phyloP scores from a whole-genome alignment of 2,329 filamentous ascomycete genomes.

The Aureobasidium sp. region DNA sequence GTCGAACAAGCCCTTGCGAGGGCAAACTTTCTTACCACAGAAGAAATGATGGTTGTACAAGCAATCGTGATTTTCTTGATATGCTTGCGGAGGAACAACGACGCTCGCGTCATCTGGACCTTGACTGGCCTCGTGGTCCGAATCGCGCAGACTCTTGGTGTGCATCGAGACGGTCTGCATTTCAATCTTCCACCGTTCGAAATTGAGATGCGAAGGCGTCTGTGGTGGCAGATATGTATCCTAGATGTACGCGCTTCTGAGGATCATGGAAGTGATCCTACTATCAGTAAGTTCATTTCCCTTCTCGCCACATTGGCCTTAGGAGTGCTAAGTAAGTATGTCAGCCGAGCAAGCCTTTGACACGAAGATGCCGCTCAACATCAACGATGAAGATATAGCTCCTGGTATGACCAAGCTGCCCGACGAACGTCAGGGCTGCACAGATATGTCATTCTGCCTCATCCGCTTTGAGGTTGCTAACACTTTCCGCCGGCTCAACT shows the following conservation, averaged over 20 bases:
- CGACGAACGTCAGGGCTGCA: constrained; percentile 45
- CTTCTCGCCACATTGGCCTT: too few species aligned
- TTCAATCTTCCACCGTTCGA: constrained; percentile 53
- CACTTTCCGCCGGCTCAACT: constrained; percentile 41
- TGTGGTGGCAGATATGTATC: constrained; percentile 38
- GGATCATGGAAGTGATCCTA: constrained; percentile 57
- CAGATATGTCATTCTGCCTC: constrained; percentile 51
- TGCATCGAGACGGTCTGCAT: constrained; percentile 53
- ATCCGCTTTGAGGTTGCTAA: constrained; percentile 48
- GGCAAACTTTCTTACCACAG: constrained; percentile 56
- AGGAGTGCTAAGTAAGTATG: not conserved
- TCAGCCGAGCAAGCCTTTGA: constrained; percentile 49
- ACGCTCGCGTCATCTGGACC: constrained; percentile 50
- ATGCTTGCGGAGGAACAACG: constrained; percentile 45
- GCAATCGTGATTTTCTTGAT: constrained; percentile 57
- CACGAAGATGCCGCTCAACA: constrained; percentile 51
- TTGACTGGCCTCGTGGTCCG: constrained; percentile 52
- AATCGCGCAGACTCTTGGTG: constrained; percentile 53
- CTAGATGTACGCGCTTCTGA: constrained; percentile 56
- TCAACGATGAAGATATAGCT: constrained; percentile 48
- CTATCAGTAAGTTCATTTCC: constrained; percentile 35
- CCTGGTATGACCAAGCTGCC: constrained; percentile 46
- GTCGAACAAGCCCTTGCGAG: constrained; percentile 57
- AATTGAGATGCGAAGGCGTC: constrained; percentile 47
- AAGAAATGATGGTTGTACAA: constrained; percentile 56